A percentile compares a stretch with the other conserved stretches of the same genome.
These are phyloP conservation scores for Lactifluus subvellereus DNA, from an alignment of 768 basidiomycete species.

Conservation along the genomic window DNA sequence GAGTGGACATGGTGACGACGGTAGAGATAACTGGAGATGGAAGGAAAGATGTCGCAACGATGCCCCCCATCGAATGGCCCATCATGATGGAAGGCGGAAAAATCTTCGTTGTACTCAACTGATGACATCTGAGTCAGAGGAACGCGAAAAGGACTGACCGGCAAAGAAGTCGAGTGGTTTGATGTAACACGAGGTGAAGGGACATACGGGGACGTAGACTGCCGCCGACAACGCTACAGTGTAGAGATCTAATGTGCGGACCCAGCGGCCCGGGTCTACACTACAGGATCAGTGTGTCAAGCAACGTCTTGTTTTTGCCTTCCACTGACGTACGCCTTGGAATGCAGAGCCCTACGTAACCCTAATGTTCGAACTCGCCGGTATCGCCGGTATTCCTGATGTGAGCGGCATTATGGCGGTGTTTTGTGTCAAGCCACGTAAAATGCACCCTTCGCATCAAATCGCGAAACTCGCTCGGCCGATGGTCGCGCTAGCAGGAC, in stretches of 20 bases:
- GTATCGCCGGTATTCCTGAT: too few species aligned
- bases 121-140: background rate
- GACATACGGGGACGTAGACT: conserved; percentile 54
- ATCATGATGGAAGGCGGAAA: conserved; percentile 69
- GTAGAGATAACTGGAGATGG: conserved; percentile 60
- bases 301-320: too few species aligned
- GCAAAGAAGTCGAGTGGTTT: conserved; percentile 87
- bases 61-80: conserved; percentile 97
- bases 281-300: too few species aligned
- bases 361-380: too few species aligned
- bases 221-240: conserved; percentile 91
- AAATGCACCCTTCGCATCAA: too few species aligned
- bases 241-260: conserved; percentile 87
- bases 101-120: conserved; percentile 97
- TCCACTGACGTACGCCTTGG: too few species aligned
- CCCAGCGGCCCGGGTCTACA: conserved; percentile 46
- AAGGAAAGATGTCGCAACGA: conserved; percentile 78
- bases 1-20: conserved; percentile 95
- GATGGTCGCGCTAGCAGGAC: too few species aligned
- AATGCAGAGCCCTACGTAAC: too few species aligned
- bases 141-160: conserved; percentile 40
- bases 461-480: too few species aligned
- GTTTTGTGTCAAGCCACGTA: too few species aligned
- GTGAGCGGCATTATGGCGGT: too few species aligned
- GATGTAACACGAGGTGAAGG: conserved; percentile 40